phyloP scores from a whole-genome alignment of 352 stramenopile genomes.

The Globisporangium irregulare region DNA sequence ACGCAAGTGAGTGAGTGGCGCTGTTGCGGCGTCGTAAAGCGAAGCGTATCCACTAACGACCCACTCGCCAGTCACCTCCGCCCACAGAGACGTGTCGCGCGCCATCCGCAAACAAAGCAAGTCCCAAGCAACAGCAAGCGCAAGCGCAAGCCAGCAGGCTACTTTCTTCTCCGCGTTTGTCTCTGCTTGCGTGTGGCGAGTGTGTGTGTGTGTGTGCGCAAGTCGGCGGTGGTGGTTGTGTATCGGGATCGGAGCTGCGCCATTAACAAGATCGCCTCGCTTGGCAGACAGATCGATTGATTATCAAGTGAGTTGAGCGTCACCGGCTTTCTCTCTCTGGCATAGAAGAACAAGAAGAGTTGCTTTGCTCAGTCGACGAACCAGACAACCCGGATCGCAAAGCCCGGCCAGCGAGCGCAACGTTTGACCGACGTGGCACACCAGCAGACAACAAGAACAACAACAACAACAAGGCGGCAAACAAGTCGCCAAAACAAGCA shows the following conservation, averaged over 20 bases:
- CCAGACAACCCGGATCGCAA: background rate
- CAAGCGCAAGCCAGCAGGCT: background rate
- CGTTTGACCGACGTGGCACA: conserved; percentile 7
- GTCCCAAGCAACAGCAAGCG: background rate
- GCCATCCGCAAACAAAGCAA: background rate
- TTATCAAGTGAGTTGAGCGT: background rate
- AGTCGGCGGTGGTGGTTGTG: background rate
- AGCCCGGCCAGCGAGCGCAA: conserved; percentile 8
- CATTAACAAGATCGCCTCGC: background rate
- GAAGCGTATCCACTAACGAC: conserved; percentile 9
- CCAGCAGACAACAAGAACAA: conserved; percentile 7
- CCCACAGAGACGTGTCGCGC: conserved; percentile 6
- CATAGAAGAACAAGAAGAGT: conserved; percentile 2
- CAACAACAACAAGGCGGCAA: background rate
- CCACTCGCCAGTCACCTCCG: background rate
- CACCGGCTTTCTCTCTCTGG: background rate
- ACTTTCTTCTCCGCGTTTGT: background rate
- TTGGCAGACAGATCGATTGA: background rate
- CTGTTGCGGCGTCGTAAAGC: conserved; percentile 2
- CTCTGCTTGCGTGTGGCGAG: background rate
- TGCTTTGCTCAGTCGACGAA: conserved; percentile 8
- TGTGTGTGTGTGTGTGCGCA: conserved; percentile 1
- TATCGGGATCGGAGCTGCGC: background rate
- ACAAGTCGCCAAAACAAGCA: conserved; percentile 4
- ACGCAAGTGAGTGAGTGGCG: background rate